These are phyloP conservation scores for Fusarium vanettenii DNA, from an alignment of 2,329 filamentous ascomycete species.

Conservation along the genomic window DNA sequence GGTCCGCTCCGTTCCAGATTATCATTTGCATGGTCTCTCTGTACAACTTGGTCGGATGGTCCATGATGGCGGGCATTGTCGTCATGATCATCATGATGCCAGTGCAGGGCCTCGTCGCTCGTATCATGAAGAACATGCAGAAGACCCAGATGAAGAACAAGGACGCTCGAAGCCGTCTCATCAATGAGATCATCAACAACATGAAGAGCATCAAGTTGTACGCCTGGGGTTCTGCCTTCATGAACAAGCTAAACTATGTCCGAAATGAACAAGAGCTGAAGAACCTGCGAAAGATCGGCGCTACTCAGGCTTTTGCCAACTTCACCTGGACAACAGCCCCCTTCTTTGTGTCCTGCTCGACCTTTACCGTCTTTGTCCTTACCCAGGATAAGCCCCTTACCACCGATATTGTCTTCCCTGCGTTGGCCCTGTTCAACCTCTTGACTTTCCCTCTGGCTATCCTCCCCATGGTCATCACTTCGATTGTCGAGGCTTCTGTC, in stretches of 20 bases:
- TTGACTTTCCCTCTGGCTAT: conserved; percentile 95
- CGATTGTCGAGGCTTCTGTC: conserved; percentile 95
- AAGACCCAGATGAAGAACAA: conserved; percentile 99
- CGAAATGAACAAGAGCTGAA: conserved; percentile 96
- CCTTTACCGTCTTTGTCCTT: conserved; percentile 93
- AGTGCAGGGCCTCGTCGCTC: conserved; percentile 90
- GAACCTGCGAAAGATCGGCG: conserved; percentile 95
- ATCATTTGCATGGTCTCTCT: conserved; percentile 94
- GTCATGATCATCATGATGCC: conserved; percentile 99
- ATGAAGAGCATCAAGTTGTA: conserved; percentile 99
- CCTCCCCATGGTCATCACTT: conserved; percentile 96
- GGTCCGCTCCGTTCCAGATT: conserved; percentile 98
- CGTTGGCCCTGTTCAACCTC: conserved; percentile 91
- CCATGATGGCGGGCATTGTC: conserved; percentile 94
- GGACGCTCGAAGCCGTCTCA: conserved; percentile 89
- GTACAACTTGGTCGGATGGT: conserved; percentile 93
- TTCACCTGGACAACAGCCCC: conserved; percentile 99
- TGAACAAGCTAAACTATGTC: conserved; percentile 96
- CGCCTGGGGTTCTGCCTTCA: conserved; percentile 96
- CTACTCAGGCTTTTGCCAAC: conserved; percentile 92
- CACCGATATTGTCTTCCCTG: conserved; percentile 96
- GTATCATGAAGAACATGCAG: conserved; percentile 93
- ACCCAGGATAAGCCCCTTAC: conserved; percentile 84
- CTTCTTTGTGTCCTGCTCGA: conserved; percentile 96
- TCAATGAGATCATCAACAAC: conserved; percentile 98